These are phyloP conservation scores for Morella rubra DNA, from an alignment of 306 rosid genomes.

Conservation along the genomic window DNA sequence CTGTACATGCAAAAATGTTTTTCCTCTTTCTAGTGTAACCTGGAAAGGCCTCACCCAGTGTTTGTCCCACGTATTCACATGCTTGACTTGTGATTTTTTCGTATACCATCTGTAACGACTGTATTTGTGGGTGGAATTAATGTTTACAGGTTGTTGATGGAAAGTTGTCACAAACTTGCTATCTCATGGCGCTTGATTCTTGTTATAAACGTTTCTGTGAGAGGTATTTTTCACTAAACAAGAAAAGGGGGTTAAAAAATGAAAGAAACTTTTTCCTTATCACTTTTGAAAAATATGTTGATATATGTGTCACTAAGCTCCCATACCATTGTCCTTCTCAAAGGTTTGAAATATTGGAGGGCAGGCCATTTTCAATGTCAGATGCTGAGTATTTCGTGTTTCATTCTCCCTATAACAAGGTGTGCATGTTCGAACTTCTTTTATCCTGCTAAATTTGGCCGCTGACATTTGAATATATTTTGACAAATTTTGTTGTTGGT, in stretches of 20 bases:
- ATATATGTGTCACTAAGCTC: background rate
- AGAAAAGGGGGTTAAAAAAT: background rate
- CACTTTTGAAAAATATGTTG: background rate
- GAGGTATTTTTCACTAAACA: constrained; percentile 47
- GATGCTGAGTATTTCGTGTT: constrained; percentile 73
- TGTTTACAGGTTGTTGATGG: constrained; percentile 73
- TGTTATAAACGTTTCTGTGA: constrained; percentile 62
- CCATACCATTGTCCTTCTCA: constrained; percentile 19
- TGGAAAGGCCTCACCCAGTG: background rate
- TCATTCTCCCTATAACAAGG: constrained; percentile 94
- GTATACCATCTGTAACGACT: too few species aligned
- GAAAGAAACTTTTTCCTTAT: background rate
- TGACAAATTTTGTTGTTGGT: background rate
- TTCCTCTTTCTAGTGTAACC: background rate
- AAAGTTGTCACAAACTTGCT: constrained; percentile 81
- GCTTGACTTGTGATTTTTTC: background rate
- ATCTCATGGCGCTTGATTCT: constrained; percentile 83
- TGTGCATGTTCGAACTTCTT: constrained; percentile 12
- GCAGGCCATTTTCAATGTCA: constrained; percentile 65
- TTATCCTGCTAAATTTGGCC: background rate
- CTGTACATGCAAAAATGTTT: background rate
- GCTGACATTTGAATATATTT: too few species aligned
- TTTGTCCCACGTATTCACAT: background rate
- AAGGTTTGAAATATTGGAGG: constrained; percentile 72
- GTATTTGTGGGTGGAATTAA: background rate